A percentile compares a stretch with the other conserved stretches of the same genome.
Evolutionary conservation across 257 asterid species (phyloP).

Genomic region (Forsythia suspensa): DNA sequence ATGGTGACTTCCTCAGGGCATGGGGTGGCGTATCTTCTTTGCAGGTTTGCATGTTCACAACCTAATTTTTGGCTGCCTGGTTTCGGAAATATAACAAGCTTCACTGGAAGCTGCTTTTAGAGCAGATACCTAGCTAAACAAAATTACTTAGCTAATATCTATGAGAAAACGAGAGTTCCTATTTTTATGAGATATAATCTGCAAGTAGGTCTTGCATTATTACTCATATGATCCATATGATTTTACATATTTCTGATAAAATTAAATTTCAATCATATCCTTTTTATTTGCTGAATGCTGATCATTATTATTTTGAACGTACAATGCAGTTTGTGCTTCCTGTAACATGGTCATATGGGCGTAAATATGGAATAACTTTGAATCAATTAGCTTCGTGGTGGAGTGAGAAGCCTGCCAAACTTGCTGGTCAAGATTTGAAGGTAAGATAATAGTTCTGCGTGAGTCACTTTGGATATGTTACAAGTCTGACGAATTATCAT

Average conservation of each 20-base stretch:
- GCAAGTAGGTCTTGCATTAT: not conserved
- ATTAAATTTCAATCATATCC: not conserved
- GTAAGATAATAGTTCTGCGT: constrained; percentile 29
- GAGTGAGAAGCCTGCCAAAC: constrained; percentile 97
- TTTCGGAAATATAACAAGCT: not conserved
- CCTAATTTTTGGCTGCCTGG: not conserved
- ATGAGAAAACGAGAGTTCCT: not conserved
- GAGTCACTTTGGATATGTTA: not conserved
- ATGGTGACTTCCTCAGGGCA: constrained; percentile 86
- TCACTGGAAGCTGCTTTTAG: not conserved
- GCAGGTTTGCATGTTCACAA: constrained; percentile 53
- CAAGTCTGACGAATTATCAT: not conserved
- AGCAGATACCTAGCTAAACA: not conserved
- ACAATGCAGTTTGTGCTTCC: constrained; percentile 85
- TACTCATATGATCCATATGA: not conserved
- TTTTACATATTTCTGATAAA: not conserved
- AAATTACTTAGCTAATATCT: not conserved
- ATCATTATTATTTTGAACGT: not conserved
- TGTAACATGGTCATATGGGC: constrained; percentile 87
- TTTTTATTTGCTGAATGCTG: constrained; percentile 11
- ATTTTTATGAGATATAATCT: not conserved
- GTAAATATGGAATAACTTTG: constrained; percentile 55
- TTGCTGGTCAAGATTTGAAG: constrained; percentile 73
- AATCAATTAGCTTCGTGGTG: constrained; percentile 84
- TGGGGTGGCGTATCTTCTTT: constrained; percentile 98